Evolutionary conservation across 2,329 filamentous ascomycete species (phyloP).

Genomic region (Colletotrichum gigasporum): DNA sequence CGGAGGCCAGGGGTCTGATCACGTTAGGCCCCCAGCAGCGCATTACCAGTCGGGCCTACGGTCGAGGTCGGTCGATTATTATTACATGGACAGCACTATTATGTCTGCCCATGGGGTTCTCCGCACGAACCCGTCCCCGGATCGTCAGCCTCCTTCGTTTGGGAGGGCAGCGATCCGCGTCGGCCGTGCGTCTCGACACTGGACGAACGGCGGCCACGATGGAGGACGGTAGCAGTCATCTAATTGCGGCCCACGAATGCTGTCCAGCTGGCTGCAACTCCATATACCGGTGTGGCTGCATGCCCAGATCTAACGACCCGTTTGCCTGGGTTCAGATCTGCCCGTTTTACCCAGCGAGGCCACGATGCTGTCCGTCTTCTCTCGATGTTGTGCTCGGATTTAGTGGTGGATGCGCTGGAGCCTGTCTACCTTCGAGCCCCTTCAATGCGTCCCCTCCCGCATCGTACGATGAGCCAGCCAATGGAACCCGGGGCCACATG

Average conservation of each 20-base stretch:
- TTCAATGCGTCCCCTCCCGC: no score
- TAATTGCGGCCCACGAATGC: neutral
- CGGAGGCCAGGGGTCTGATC: neutral
- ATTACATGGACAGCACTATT: no score
- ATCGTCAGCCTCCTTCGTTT: neutral
- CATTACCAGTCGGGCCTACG: neutral
- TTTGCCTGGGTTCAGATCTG: neutral
- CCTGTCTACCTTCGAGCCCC: no score
- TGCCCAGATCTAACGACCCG: neutral
- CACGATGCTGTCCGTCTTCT: neutral
- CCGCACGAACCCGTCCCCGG: neutral
- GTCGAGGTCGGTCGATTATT: neutral
- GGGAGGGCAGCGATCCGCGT: neutral
- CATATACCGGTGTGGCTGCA: neutral
- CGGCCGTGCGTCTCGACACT: neutral
- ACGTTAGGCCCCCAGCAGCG: neutral
- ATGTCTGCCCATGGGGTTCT: no score
- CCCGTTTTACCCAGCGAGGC: neutral
- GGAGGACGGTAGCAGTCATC: neutral
- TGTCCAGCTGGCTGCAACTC: no score
- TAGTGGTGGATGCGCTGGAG: no score
- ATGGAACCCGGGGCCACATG: no score
- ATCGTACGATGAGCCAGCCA: no score
- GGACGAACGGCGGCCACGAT: neutral
- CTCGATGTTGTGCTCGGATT: no score